Base-by-base conservation (phyloP, 1,139 yeast genomes). In the Suhomyces chickasaworum region DNA sequence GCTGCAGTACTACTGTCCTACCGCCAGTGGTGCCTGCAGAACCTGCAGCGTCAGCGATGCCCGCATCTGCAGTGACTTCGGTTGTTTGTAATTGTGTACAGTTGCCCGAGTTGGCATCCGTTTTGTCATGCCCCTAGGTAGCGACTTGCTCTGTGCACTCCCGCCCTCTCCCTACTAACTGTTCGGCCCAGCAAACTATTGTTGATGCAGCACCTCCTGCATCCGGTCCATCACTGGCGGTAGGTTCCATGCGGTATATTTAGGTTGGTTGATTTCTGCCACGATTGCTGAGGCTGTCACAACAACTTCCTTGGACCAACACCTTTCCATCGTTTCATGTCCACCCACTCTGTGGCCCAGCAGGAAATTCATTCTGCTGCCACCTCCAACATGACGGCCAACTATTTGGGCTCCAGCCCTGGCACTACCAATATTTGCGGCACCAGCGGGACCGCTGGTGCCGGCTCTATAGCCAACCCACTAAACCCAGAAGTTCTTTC, bases 151-250 rank as follows among this genome's bases (percentile, higher is more conserved):
- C 29, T 35, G 38, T 35, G 38, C 22, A 27, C 39, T 37, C 32
- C 39, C 31, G 31, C 21, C 39, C 21, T n/a, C 16, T 22, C 30
- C 39, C 30, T 18, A n/a, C n/a, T n/a, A n/a, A 25, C 22, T 3
- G 13, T 32, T 20, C 36, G 23, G 36, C 22, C 23, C 27, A 25
- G 31, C 22, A 16, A 16, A n/a, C 30, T 13, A 38, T 38, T 38
- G 41, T 38, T 38, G 41, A 38, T 38, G 27, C 15, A n/a, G 29
- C 29, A 34, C 32, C 27, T 40, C 43, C 43, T 40, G 43, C 38
- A 40, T 37, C 27, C 34, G 15, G 37, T 16, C 27, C 30, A 21
- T 16, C 35, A 18, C 27, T 20, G 35, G 23, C 35, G 15, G 39
- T 15, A 16, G 34, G 41, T 20, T 29, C 35, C 41, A 20, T 30